Percentiles rank a stretch among this genome's conserved stretches.
Evolutionary conservation across 179 eudicot species (phyloP).

Genomic region (Actinidia arguta): DNA sequence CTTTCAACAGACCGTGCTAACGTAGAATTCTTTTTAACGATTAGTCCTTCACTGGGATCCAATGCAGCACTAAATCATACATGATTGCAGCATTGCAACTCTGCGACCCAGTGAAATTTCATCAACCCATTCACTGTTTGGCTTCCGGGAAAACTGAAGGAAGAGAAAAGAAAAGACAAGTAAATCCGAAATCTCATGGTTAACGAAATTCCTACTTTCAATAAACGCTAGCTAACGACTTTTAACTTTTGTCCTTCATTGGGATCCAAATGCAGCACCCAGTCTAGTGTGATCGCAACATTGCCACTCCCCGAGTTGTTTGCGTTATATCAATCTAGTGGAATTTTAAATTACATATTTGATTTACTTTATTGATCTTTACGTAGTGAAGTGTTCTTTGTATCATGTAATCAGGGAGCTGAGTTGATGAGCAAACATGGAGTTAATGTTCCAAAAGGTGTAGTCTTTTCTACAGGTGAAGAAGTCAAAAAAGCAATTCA

Average conservation of each 20-base stretch:
- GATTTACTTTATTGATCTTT: not conserved
- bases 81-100: too few species aligned
- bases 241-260: not conserved
- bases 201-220: too few species aligned
- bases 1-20: not conserved
- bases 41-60: not conserved
- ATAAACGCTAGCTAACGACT: not conserved
- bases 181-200: too few species aligned
- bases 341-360: not conserved
- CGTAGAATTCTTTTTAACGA: not conserved
- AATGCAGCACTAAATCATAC: too few species aligned
- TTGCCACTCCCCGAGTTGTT: not conserved
- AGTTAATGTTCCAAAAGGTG: conserved; percentile 89
- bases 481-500: conserved; percentile 68
- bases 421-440: conserved; percentile 91
- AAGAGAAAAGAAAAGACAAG: not conserved
- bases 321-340: not conserved
- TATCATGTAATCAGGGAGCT: conserved; percentile 67
- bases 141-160: not conserved
- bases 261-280: not conserved
- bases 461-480: conserved; percentile 63
- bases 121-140: not conserved
- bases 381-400: not conserved
- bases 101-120: not conserved
- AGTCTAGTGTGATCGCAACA: not conserved